Conservation (phyloP, 345 rosid species). For the Eutrema yunnanense region DNA sequence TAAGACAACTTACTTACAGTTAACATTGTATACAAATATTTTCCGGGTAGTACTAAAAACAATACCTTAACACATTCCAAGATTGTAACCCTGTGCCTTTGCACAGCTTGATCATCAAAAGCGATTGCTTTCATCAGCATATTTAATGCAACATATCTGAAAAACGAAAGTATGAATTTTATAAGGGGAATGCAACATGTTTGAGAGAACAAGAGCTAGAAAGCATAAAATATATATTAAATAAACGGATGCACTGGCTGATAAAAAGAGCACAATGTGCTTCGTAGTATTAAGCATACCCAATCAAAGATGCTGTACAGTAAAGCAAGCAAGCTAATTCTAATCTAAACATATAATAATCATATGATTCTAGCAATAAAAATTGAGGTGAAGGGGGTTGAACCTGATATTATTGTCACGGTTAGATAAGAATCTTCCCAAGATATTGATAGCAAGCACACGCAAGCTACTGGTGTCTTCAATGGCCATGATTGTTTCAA, state of each 20-base stretch:
- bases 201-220: conserved; percentile 28
- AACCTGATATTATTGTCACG: conserved; percentile 99
- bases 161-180: conserved; percentile 12
- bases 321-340: background rate
- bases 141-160: conserved; percentile 93
- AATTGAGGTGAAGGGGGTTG: background rate
- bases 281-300: conserved; percentile 1
- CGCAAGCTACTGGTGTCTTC: conserved; percentile 95
- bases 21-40: background rate
- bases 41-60: conserved; percentile 1
- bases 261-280: background rate
- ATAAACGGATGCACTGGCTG: background rate
- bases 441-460: conserved; percentile 96
- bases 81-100: conserved; percentile 90
- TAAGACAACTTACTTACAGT: background rate
- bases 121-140: conserved; percentile 93
- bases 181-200: conserved; percentile 50
- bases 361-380: background rate
- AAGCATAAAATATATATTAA: conserved; percentile 11
- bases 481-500: conserved; percentile 95
- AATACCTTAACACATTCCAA: conserved; percentile 99
- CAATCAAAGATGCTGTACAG: background rate
- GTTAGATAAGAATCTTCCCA: conserved; percentile 97
- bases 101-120: conserved; percentile 93
- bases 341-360: background rate